Conservation (phyloP, 805 yeast genomes). For the Candida golubevii region DNA sequence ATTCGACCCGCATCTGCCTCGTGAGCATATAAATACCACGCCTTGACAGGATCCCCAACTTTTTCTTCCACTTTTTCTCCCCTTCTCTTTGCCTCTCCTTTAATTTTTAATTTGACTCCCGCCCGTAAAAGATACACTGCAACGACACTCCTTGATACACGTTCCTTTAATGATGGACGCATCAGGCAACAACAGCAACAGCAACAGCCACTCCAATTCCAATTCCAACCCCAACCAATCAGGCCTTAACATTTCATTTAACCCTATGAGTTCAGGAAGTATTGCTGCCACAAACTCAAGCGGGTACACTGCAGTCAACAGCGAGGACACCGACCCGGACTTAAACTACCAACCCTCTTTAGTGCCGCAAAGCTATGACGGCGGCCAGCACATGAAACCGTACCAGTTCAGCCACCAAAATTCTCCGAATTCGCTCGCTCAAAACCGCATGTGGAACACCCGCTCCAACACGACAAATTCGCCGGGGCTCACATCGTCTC, state of each 20-base stretch:
- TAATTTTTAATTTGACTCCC: neutral
- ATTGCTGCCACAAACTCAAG: conserved; percentile 15
- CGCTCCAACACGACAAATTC: conserved; percentile 7
- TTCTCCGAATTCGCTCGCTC: conserved; percentile 4
- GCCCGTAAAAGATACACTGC: neutral
- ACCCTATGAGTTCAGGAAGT: conserved; percentile 16
- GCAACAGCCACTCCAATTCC: too few relatives aligned
- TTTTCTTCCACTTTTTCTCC: neutral
- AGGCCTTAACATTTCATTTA: conserved; percentile 12
- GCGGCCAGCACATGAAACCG: conserved; percentile 6
- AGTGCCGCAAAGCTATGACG: conserved; percentile 6
- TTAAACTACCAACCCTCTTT: conserved; percentile 8
- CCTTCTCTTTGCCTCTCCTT: neutral
- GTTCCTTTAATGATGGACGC: conserved; percentile 3
- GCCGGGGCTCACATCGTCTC: conserved; percentile 3
- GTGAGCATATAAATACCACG: conserved; percentile 9
- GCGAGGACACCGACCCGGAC: conserved; percentile 14
- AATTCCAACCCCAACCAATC: conserved; percentile 8
- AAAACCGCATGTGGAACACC: conserved; percentile 8
- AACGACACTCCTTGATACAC: neutral
- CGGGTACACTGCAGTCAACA: conserved; percentile 12
- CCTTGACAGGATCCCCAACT: neutral
- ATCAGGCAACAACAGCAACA: neutral
- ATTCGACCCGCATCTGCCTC: conserved; percentile 9
- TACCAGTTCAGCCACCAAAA: conserved; percentile 6